A percentile compares a stretch with the other conserved stretches of the same genome.
Evolutionary conservation across 2,329 filamentous ascomycete genomes (phyloP).

Genomic region (Falciphora oryzae): DNA sequence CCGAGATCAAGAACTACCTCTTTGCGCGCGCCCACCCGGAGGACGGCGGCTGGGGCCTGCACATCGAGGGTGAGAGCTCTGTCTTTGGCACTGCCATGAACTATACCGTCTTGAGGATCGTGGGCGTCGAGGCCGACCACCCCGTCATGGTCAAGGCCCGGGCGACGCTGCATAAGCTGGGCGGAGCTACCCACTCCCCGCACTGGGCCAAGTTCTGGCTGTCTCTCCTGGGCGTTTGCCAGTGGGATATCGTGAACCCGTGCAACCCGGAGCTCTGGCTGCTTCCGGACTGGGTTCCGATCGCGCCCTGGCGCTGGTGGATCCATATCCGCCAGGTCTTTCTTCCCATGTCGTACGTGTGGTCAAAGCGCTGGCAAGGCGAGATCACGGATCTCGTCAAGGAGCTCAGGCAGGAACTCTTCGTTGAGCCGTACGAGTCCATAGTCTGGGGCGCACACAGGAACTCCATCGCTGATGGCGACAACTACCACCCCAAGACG

Average conservation of each 20-base stretch:
- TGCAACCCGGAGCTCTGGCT: slow-evolving; percentile 92
- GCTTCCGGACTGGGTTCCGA: slow-evolving; percentile 81
- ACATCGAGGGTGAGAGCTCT: slow-evolving; percentile 88
- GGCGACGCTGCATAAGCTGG: slow-evolving; percentile 73
- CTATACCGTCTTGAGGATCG: slow-evolving; percentile 72
- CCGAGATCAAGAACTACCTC: slow-evolving; percentile 89
- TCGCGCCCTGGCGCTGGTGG: slow-evolving; percentile 95
- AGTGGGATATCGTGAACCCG: slow-evolving; percentile 93
- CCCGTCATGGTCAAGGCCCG: slow-evolving; percentile 81
- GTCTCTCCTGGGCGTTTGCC: slow-evolving; percentile 70
- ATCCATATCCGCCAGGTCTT: slow-evolving; percentile 98
- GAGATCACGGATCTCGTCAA: slow-evolving; percentile 69
- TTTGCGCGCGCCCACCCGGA: slow-evolving; percentile 77
- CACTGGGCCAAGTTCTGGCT: slow-evolving; percentile 99
- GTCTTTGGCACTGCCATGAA: slow-evolving; percentile 89
- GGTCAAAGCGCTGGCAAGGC: slow-evolving; percentile 74
- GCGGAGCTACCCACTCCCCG: slow-evolving; percentile 75
- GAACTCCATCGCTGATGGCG: slow-evolving; percentile 70
- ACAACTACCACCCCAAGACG: slow-evolving; percentile 92
- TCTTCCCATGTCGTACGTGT: slow-evolving; percentile 84
- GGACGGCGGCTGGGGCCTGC: slow-evolving; percentile 95
- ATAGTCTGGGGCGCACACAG: slow-evolving; percentile 75
- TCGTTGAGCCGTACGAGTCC: slow-evolving; percentile 67
- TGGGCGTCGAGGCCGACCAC: slow-evolving; percentile 80
- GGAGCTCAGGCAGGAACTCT: slow-evolving; percentile 73